Conservation (phyloP, 1,284 basidiomycete genomes). For the Phlebopus sp. region DNA sequence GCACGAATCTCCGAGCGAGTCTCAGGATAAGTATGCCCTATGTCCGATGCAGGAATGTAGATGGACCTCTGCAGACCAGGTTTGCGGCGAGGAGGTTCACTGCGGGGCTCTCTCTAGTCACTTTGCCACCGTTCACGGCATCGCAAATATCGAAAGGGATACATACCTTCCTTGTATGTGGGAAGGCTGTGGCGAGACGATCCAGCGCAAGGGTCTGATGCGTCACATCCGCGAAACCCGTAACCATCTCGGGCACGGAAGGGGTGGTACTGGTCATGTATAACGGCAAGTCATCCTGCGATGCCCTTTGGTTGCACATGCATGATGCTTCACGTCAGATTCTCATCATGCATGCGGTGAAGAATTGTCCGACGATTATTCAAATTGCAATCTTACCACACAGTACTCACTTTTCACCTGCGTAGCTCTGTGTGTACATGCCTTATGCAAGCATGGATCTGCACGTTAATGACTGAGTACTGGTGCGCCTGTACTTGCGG, state of each 20-base stretch:
- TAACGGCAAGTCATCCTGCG: too few relatives aligned
- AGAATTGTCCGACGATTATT: too few relatives aligned
- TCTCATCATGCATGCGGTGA: too few relatives aligned
- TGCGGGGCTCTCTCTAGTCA: background rate
- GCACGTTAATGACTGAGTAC: too few relatives aligned
- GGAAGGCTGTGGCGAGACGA: background rate
- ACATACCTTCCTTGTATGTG: background rate
- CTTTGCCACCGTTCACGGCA: background rate
- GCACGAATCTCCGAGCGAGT: background rate
- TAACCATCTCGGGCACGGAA: background rate
- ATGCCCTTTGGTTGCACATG: too few relatives aligned
- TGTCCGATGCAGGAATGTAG: background rate
- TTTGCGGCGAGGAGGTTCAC: background rate
- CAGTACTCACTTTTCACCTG: too few relatives aligned
- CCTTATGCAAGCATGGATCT: too few relatives aligned
- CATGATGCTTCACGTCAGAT: too few relatives aligned
- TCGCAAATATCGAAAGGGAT: background rate
- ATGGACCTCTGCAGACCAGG: background rate
- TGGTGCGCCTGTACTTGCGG: too few relatives aligned
- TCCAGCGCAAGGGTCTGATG: slow-evolving; percentile 2
- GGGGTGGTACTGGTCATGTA: background rate
- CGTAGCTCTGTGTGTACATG: too few relatives aligned
- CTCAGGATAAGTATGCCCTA: background rate
- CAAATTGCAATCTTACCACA: too few relatives aligned
- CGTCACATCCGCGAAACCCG: slow-evolving; percentile 10